Base-by-base conservation (phyloP, 495 filamentous ascomycete species). In the Chlorociboria aeruginascens region DNA sequence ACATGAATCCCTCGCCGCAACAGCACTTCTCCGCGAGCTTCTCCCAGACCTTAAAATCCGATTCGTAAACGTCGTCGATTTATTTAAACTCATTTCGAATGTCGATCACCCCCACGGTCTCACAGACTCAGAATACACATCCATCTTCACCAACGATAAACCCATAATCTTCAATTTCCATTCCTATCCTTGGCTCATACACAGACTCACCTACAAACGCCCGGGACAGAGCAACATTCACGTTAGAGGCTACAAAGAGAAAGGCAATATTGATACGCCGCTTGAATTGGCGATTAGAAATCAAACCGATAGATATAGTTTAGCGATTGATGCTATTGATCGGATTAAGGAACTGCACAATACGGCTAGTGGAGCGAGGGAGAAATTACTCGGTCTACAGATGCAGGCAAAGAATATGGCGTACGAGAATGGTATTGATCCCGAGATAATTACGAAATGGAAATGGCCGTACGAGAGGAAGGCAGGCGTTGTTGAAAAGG, bases 121-220 rank as follows among this genome's bases (percentile, higher is more conserved):
- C 46, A 67, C 66, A 1, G 76, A 84, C 49, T 53, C 50, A 28
- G 74, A 82, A 55, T 85, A 76, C 76, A 57, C 60, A n/a, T 65
- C 79, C 6, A 52, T 83, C 43, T 85, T 85, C 67, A 86, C 82
- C 1, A 63, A 65, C 16, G 65, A 83, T 68, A 77, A 69, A 49
- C 81, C 82, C 32, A 69, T 83, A 61, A 74, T 85, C 54, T 85
- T 86, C 74, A 85, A 85, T 68, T 85, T 85, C 75, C 82, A 86
- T 66, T 78, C 73, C 13, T 85, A 86, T 63, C 82, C 82, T 1
- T 86, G 79, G 79, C 70, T 85, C 53, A 74, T 86, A 34, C 80
- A 85, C 64, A 70, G 82, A 25, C 61, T 87, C 47, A 79, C 79
- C 1, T 85, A 85, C 65, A 81, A 81, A 66, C 77, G 80, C 0